Conservation (phyloP, 768 basidiomycete genomes). For the Suillus plorans region DNA sequence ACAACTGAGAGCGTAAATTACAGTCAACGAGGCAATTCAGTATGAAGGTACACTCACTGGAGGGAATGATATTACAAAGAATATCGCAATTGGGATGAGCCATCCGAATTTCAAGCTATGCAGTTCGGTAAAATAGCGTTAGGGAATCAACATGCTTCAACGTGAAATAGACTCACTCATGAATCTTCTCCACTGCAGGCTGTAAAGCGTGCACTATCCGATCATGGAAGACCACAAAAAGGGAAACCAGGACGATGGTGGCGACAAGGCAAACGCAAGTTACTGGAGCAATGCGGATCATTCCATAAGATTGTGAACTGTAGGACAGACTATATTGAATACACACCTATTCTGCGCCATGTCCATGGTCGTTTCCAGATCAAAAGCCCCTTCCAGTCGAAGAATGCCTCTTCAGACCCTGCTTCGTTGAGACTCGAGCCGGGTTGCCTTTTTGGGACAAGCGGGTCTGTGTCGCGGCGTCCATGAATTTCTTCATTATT, state of each 20-base stretch:
- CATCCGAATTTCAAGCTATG: slow-evolving; percentile 54
- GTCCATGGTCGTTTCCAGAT: background rate
- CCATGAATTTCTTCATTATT: background rate
- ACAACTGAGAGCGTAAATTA: slow-evolving; percentile 46
- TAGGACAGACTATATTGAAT: background rate
- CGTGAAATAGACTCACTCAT: slow-evolving; percentile 18
- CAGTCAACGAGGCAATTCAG: background rate
- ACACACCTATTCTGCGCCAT: background rate
- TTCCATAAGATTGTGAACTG: background rate
- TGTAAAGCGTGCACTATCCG: slow-evolving; percentile 45
- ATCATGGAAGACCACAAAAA: slow-evolving; percentile 57
- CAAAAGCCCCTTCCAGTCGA: background rate
- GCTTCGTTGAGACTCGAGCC: background rate
- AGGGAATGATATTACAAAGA: slow-evolving; percentile 80
- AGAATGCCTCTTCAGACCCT: background rate
- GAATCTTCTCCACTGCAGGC: slow-evolving; percentile 41
- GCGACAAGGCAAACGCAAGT: slow-evolving; percentile 48
- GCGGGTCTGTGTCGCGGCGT: background rate
- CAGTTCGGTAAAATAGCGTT: slow-evolving; percentile 1
- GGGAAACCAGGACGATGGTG: slow-evolving; percentile 46
- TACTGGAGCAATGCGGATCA: slow-evolving; percentile 14
- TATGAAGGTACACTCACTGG: slow-evolving; percentile 41
- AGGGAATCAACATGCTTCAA: slow-evolving; percentile 1
- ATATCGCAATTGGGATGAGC: slow-evolving; percentile 68
- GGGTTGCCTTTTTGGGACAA: background rate